phyloP scores from a whole-genome alignment of 73 alveolate genomes.

The Tetrahymena elliotti region DNA sequence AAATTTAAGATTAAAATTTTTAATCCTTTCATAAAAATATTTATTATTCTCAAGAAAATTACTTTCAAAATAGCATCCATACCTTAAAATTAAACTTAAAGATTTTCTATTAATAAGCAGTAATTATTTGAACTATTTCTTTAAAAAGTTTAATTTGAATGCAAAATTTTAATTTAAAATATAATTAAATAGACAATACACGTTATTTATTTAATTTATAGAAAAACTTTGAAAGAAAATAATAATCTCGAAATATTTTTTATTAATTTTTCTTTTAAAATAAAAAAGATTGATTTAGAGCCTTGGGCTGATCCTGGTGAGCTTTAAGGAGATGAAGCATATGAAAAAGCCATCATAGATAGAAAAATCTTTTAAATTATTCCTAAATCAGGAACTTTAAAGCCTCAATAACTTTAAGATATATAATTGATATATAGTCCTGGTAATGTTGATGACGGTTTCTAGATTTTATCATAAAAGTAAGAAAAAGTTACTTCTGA shows the following conservation, averaged over 20 bases:
- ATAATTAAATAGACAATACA: too few species aligned
- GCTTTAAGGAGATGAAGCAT: conserved; percentile 89
- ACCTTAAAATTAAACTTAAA: too few species aligned
- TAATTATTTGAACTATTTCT: too few species aligned
- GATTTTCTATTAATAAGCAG: too few species aligned
- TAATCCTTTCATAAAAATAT: too few species aligned
- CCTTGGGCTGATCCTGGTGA: conserved; percentile 99
- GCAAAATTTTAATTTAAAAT: too few species aligned
- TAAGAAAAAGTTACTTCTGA: conserved; percentile 20
- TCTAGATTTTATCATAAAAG: not conserved
- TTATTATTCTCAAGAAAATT: too few species aligned
- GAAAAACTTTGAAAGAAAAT: too few species aligned
- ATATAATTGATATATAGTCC: conserved; percentile 65
- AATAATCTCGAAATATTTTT: not conserved
- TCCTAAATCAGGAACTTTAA: conserved; percentile 84
- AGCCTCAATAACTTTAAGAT: conserved; percentile 74
- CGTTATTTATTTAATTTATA: too few species aligned
- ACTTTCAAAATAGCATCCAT: too few species aligned
- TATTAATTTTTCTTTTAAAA: not conserved
- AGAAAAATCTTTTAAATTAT: conserved; percentile 85
- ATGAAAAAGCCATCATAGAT: conserved; percentile 92
- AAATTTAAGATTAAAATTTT: too few species aligned
- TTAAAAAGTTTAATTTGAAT: too few species aligned
- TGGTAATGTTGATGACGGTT: conserved; percentile 29
- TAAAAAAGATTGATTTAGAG: conserved; percentile 77